Percentiles rank a stretch among this genome's conserved stretches.
Evolutionary conservation across 768 basidiomycete genomes (phyloP).

Genomic region (Phylloporus scabripes): DNA sequence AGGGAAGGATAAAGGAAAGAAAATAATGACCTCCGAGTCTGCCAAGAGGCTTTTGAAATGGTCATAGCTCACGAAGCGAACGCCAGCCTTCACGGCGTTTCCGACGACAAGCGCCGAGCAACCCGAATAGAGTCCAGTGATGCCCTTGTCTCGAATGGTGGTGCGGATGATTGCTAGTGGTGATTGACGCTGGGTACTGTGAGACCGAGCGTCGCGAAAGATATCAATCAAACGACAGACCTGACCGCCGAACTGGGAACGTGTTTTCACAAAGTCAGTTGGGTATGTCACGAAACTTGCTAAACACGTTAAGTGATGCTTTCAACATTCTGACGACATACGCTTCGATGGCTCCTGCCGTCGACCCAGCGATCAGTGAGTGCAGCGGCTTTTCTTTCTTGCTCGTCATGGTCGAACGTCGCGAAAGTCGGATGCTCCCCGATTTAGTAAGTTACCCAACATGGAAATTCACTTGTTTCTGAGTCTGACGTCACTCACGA

Average conservation of each 20-base stretch:
- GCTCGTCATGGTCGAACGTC: conserved; percentile 33
- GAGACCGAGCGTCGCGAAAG: background rate
- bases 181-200: conserved; percentile 47
- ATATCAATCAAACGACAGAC: conserved; percentile 29
- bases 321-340: conserved; percentile 34
- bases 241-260: conserved; percentile 85
- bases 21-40: conserved; percentile 64
- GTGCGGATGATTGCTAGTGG: conserved; percentile 69
- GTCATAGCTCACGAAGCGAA: conserved; percentile 93
- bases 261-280: conserved; percentile 90
- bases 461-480: background rate
- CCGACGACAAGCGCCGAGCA: conserved; percentile 86
- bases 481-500: conserved; percentile 12
- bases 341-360: conserved; percentile 92
- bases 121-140: conserved; percentile 89
- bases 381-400: conserved; percentile 80
- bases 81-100: conserved; percentile 91
- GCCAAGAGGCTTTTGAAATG: conserved; percentile 80
- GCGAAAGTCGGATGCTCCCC: background rate
- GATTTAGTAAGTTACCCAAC: conserved; percentile 3
- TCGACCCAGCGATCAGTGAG: conserved; percentile 85
- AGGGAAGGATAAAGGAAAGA: background rate
- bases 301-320: conserved; percentile 31
- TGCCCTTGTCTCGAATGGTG: conserved; percentile 70
- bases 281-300: conserved; percentile 81